Conservation (phyloP, 2,329 filamentous ascomycete genomes). For the Sordariomycetes sp. region DNA sequence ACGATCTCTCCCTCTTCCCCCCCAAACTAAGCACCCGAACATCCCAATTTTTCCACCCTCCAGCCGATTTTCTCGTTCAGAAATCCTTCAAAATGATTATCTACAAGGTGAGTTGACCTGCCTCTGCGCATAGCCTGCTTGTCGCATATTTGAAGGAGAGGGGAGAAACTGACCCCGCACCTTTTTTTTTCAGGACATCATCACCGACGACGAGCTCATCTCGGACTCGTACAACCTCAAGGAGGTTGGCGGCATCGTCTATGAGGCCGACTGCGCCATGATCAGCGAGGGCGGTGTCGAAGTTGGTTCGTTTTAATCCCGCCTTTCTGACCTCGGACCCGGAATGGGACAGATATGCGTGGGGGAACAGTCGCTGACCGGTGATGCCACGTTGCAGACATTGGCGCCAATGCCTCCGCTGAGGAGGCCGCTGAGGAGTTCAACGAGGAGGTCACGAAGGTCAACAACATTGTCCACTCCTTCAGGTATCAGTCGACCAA, state of each 20-base stretch:
- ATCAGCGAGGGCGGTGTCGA: constrained; percentile 67
- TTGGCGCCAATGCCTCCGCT: constrained; percentile 91
- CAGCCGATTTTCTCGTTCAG: constrained; percentile 6
- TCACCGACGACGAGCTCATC: constrained; percentile 91
- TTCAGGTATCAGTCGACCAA: constrained; percentile 74
- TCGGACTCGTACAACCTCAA: constrained; percentile 87
- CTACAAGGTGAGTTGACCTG: constrained; percentile 43
- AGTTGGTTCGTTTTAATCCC: constrained; percentile 47
- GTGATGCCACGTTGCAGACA: constrained; percentile 42
- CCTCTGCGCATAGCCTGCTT: constrained; percentile 11
- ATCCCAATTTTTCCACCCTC: neutral
- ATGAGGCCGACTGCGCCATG: constrained; percentile 87
- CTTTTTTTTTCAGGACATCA: constrained; percentile 56
- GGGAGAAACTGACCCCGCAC: constrained; percentile 14
- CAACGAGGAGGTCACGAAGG: constrained; percentile 60
- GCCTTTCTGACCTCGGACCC: neutral
- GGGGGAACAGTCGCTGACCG: neutral
- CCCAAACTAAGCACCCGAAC: neutral
- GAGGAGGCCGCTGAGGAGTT: constrained; percentile 72
- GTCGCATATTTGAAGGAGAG: constrained; percentile 6
- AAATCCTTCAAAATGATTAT: constrained; percentile 57
- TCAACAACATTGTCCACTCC: constrained; percentile 88
- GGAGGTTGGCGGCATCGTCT: constrained; percentile 68
- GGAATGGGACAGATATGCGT: neutral
- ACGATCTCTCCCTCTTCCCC: neutral